Evolutionary conservation across 2,329 filamentous ascomycete species (phyloP), one percentile per base, ranked within the genome.

Genomic region (Exophiala lecanii-corni): DNA sequence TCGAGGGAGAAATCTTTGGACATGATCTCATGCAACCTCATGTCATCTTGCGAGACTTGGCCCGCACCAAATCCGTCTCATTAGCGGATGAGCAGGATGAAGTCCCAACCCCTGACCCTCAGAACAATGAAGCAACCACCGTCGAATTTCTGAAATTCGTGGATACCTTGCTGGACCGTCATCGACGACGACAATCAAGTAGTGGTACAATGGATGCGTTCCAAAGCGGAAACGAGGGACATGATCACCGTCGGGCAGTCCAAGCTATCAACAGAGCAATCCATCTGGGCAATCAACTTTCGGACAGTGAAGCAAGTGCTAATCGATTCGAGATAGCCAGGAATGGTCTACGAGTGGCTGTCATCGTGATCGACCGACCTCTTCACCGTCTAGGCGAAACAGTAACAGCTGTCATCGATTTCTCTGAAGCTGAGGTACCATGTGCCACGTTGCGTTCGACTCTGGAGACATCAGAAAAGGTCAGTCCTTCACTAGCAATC

Each of bases 1-100:
- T 79, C 47, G 78, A 88, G 55, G 91, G 91, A 51, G 87, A 94
- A 57, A 84, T 94, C 23, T 75, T 96, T 10, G 88, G 89, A 1
- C 91, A 98, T 63, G 91, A 98, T 63, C 72, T 98, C 10, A 94
- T 96, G 84, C 84, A 81, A 28, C 92, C 92, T 0, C 95, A 97
- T 59, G 86, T 97, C 20, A 73, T 97, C 40, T 74, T 97, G 33
- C 82, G 82, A 43, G 91, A 97, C 57, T 79, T 86, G 62, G 91
- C 92, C 2, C 75, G 76, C 41, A 78, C 85, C 20, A 75, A 74
- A 52, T 72, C 69, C 32, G 55, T 78, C 33, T 71, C 72, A 50
- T 15, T 57, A 44, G 64, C 69, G 43, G 52, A 61, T 31, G 61
- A 53, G 47, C 42, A 79, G 57, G 47, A 61, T 56, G 36, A 67